Conservation (phyloP, 768 basidiomycete genomes). For the Porpolomopsis calyptriformis region DNA sequence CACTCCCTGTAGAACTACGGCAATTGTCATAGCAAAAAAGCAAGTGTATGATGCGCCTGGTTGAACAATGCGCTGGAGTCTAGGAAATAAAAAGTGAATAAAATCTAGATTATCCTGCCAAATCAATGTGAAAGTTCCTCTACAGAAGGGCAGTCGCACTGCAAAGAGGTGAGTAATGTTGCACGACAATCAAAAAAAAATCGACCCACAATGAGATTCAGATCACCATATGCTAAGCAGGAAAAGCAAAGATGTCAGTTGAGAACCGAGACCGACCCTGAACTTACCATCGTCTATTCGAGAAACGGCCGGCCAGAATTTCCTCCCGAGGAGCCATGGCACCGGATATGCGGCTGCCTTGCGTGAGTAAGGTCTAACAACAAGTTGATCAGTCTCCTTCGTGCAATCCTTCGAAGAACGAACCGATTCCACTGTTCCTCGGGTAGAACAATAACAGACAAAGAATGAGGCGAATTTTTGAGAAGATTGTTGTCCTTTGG, state of each 20-base stretch:
- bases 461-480: slow-evolving; percentile 89
- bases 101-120: slow-evolving; percentile 11
- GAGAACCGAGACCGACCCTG: not conserved
- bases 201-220: slow-evolving; percentile 72
- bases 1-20: slow-evolving; percentile 19
- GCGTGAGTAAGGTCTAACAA: slow-evolving; percentile 72
- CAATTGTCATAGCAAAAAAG: slow-evolving; percentile 15
- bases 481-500: slow-evolving; percentile 86
- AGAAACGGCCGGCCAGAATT: slow-evolving; percentile 94
- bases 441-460: slow-evolving; percentile 57
- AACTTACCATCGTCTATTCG: slow-evolving; percentile 85
- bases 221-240: slow-evolving; percentile 74
- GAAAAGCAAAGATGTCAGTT: slow-evolving; percentile 5
- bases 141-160: slow-evolving; percentile 84
- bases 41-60: slow-evolving; percentile 34
- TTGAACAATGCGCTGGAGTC: slow-evolving; percentile 55
- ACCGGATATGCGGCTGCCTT: slow-evolving; percentile 86
- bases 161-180: slow-evolving; percentile 11
- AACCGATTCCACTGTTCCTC: slow-evolving; percentile 83
- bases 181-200: not conserved
- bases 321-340: slow-evolving; percentile 71
- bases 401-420: slow-evolving; percentile 14
- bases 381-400: not conserved
- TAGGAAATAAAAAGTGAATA: slow-evolving; percentile 36
- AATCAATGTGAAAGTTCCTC: slow-evolving; percentile 41